Conservation (phyloP, 495 filamentous ascomycete species). For the Neurospora sp. region DNA sequence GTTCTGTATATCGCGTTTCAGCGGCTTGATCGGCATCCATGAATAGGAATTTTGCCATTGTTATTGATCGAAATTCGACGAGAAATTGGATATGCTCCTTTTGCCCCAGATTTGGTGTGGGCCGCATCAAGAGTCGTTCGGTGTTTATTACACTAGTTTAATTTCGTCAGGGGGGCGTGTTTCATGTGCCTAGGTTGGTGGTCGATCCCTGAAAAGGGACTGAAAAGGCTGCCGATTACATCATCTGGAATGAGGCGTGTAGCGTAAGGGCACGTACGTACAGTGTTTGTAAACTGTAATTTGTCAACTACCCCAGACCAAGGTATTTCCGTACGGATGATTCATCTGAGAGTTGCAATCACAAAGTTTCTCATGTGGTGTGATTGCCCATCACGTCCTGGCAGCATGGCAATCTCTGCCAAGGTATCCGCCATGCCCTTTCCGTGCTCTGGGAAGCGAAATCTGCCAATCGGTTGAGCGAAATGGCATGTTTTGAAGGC, state of each 20-base stretch:
- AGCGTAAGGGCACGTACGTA: not conserved
- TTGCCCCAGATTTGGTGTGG: not conserved
- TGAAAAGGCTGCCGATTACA: not conserved
- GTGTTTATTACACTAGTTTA: not conserved
- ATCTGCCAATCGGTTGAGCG: not conserved
- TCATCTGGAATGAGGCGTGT: not conserved
- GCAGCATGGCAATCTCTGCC: not conserved
- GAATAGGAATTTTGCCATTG: not conserved
- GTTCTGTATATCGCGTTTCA: not conserved
- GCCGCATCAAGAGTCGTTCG: not conserved
- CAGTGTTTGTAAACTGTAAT: not conserved
- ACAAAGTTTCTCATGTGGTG: not conserved
- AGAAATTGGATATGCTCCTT: not conserved
- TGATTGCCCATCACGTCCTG: not conserved
- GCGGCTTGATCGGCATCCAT: not conserved
- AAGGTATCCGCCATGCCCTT: not conserved
- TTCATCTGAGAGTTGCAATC: not conserved
- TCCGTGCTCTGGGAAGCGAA: not conserved
- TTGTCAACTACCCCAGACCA: not conserved
- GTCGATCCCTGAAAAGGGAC: not conserved
- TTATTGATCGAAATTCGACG: not conserved
- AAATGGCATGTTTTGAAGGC: not conserved
- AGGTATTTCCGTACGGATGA: not conserved
- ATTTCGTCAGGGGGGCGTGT: not conserved
- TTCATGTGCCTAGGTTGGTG: not conserved